Evolutionary conservation across 2,329 filamentous ascomycete species (phyloP).

Genomic region (Pseudogymnoascus sp.): DNA sequence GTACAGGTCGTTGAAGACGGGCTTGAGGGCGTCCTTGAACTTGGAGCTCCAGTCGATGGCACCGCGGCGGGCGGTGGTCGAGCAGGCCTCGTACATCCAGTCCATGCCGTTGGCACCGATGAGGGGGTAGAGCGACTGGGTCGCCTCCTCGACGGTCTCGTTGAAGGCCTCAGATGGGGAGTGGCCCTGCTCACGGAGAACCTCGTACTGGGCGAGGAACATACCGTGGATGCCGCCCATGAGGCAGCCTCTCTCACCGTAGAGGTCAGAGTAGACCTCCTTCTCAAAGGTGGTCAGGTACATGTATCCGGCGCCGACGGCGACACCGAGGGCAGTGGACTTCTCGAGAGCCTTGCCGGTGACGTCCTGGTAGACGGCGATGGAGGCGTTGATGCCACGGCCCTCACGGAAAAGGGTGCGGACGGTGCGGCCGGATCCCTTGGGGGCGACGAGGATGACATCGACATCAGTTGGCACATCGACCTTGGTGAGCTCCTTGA

Average conservation of each 20-base stretch:
- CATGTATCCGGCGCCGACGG: constrained; percentile 94
- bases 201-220: constrained; percentile 99
- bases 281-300: constrained; percentile 99
- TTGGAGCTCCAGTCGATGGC: constrained; percentile 96
- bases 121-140: constrained; percentile 93
- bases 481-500: constrained; percentile 99
- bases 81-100: constrained; percentile 99
- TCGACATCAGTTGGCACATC: constrained; percentile 93
- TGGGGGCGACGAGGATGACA: constrained; percentile 98
- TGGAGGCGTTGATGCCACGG: constrained; percentile 98
- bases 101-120: constrained; percentile 98
- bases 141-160: constrained; percentile 99
- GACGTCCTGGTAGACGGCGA: constrained; percentile 97
- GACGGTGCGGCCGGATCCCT: constrained; percentile 97
- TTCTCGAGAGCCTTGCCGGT: constrained; percentile 98
- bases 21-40: constrained; percentile 98
- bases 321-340: constrained; percentile 92
- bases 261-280: constrained; percentile 99
- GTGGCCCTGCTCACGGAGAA: constrained; percentile 97
- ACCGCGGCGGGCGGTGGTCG: constrained; percentile 93
- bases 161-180: constrained; percentile 98
- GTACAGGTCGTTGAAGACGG: constrained; percentile 96
- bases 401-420: constrained; percentile 98
- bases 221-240: constrained; percentile 99
- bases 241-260: constrained; percentile 98